A percentile compares a stretch with the other conserved stretches of the same genome.
Conservation (phyloP, 2,329 filamentous ascomycete species). For the Bipolaris oryzae region DNA sequence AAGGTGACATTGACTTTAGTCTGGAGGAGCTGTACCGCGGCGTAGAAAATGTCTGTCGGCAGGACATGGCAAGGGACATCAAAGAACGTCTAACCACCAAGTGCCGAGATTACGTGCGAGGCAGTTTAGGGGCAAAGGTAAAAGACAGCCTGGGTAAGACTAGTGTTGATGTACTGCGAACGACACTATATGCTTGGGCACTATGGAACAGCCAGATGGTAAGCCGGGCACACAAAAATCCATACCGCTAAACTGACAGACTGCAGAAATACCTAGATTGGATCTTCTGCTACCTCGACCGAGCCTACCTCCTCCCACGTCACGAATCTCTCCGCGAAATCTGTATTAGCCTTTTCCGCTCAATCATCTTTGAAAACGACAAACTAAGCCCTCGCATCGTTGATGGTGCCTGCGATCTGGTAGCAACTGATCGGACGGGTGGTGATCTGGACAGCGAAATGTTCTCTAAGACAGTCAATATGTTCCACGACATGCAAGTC, state of each 20-base stretch:
- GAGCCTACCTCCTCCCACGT: conserved; percentile 81
- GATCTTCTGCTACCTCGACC: conserved; percentile 92
- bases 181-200: conserved; percentile 69
- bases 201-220: conserved; percentile 80
- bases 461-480: conserved; percentile 76
- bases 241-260: conserved; percentile 11
- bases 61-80: conserved; percentile 71
- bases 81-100: conserved; percentile 69
- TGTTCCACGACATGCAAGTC: conserved; percentile 83
- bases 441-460: conserved; percentile 63
- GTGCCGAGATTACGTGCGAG: conserved; percentile 68
- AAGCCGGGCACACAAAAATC: conserved; percentile 37
- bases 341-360: conserved; percentile 76
- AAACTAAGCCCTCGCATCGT: conserved; percentile 61
- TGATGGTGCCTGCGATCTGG: conserved; percentile 76
- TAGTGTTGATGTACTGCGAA: conserved; percentile 68
- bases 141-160: conserved; percentile 61
- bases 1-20: conserved; percentile 66
- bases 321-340: conserved; percentile 82
- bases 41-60: conserved; percentile 88
- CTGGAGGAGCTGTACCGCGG: conserved; percentile 88
- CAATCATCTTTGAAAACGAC: conserved; percentile 60
- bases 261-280: conserved; percentile 75
- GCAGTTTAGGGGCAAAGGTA: conserved; percentile 64
- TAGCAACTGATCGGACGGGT: conserved; percentile 71